phyloP scores from a whole-genome alignment of 768 basidiomycete species.

The Pleurotus platypus region DNA sequence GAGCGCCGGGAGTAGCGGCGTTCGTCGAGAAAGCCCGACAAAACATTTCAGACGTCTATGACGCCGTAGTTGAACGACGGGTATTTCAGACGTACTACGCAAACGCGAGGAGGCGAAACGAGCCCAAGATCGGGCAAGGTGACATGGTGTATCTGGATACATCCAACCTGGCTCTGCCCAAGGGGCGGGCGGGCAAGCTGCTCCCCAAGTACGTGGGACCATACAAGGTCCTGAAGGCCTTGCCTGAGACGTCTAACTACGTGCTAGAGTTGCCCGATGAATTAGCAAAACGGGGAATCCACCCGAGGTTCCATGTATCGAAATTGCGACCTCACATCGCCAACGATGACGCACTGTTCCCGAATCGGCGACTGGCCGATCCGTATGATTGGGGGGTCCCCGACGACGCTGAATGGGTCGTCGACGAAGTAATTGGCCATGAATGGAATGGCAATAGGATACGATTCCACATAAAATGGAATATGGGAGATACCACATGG shows the following conservation, averaged over 20 bases:
- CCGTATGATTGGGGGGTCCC: conserved; percentile 32
- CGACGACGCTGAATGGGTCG: conserved; percentile 30
- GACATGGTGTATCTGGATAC: conserved; percentile 32
- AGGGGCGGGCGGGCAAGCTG: conserved; percentile 28
- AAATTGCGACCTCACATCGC: conserved; percentile 23
- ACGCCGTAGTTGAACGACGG: conserved; percentile 30
- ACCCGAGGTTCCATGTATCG: conserved; percentile 30
- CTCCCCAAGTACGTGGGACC: conserved; percentile 36
- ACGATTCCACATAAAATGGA: conserved; percentile 26
- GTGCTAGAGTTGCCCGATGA: conserved; percentile 22
- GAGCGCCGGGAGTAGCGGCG: conserved; percentile 16
- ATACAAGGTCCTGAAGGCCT: conserved; percentile 20
- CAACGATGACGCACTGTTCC: conserved; percentile 32
- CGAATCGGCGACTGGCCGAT: conserved; percentile 17
- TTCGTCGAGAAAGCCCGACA: conserved; percentile 21
- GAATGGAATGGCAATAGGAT: conserved; percentile 13
- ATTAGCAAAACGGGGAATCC: conserved; percentile 20
- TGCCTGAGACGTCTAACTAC: conserved; percentile 22
- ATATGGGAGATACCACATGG: conserved; percentile 28
- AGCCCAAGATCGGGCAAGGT: conserved; percentile 15
- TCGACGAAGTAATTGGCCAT: conserved; percentile 30
- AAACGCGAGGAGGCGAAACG: conserved; percentile 17
- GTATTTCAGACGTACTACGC: conserved; percentile 26
- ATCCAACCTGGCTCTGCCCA: conserved; percentile 29
- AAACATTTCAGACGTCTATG: conserved; percentile 11